Evolutionary conservation across 1,139 yeast species (phyloP), one percentile per base, ranked within the genome.

Genomic region (Debaryomycetaceae sp.): DNA sequence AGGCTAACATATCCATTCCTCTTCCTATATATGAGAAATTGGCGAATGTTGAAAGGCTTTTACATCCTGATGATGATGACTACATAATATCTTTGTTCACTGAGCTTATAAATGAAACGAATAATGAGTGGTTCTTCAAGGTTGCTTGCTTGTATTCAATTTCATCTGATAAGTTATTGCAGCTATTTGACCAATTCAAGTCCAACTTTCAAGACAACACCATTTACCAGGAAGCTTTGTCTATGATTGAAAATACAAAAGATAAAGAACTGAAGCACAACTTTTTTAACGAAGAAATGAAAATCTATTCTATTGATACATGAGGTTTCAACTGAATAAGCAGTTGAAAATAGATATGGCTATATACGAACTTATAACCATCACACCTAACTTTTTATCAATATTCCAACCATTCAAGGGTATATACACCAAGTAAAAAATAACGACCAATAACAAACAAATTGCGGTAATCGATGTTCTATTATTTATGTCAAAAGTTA

Each of bases 21-120:
- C 39, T 65, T 3, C 61, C 64, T n/a, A 49, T 65, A 13, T 69
- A 56, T 53, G 66, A 56, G 30, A 75, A 70, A 49, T 49, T 74
- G 22, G 36, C 73, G 9, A 62, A 59, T 37, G 42, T 73, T 26
- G 79, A 73, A 47, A 53, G 66, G 39, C 43, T 60, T 9, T 42
- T 64, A 5, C 44, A 53, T 36, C 52, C 53, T 11, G 41, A 47
- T 14, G 58, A 62, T 32, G 58, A 52, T 32, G 58, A 52, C 6
- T 53, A 61, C 38, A 31, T 67, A n/a, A 18, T 58, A 14, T 47
- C 49, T 13, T 42, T 71, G 36, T 49, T 69, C 17, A 51, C 53
- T 24, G 51, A 48, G 11, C 41, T 64, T 14, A 54, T 63, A 17
- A 31, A 46, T 34, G 53, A 62, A 38, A 56, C 63, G 15, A 45